Evolutionary conservation across 2,329 filamentous ascomycete genomes (phyloP).

Genomic region (Exophiala mesophila): DNA sequence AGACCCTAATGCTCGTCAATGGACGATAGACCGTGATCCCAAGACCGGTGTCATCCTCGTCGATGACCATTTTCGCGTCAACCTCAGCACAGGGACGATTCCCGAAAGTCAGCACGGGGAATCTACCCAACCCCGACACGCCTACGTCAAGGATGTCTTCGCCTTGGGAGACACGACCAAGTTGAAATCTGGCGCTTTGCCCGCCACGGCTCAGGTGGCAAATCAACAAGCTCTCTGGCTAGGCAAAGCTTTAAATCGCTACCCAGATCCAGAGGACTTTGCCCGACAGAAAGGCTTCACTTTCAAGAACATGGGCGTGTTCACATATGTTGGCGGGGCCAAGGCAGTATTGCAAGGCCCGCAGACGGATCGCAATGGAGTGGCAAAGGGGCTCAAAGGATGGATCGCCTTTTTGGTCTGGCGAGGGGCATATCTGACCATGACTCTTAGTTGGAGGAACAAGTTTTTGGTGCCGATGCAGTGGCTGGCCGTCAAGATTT

Average conservation of each 20-base stretch:
- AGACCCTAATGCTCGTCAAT: slow-evolving; percentile 29
- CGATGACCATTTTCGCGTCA: slow-evolving; percentile 52
- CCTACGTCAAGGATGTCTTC: slow-evolving; percentile 50
- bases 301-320: slow-evolving; percentile 53
- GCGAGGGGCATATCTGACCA: slow-evolving; percentile 42
- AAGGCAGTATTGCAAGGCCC: slow-evolving; percentile 53
- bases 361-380: slow-evolving; percentile 20
- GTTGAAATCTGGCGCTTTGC: slow-evolving; percentile 47
- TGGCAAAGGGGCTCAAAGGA: slow-evolving; percentile 31
- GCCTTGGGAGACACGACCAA: slow-evolving; percentile 53
- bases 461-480: slow-evolving; percentile 38
- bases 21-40: slow-evolving; percentile 48
- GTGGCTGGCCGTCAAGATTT: slow-evolving; percentile 40
- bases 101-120: slow-evolving; percentile 17
- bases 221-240: slow-evolving; percentile 57
- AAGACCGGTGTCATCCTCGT: slow-evolving; percentile 49
- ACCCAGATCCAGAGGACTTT: slow-evolving; percentile 19
- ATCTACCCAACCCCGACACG: slow-evolving; percentile 29
- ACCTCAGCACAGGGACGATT: slow-evolving; percentile 40
- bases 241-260: slow-evolving; percentile 49
- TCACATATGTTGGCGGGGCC: slow-evolving; percentile 57
- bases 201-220: slow-evolving; percentile 57
- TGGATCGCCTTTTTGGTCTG: slow-evolving; percentile 40
- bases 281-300: slow-evolving; percentile 39
- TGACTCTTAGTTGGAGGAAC: slow-evolving; percentile 46